Base-by-base conservation (phyloP, 2,329 filamentous ascomycete genomes). In the Colletotrichum brevisporum region DNA sequence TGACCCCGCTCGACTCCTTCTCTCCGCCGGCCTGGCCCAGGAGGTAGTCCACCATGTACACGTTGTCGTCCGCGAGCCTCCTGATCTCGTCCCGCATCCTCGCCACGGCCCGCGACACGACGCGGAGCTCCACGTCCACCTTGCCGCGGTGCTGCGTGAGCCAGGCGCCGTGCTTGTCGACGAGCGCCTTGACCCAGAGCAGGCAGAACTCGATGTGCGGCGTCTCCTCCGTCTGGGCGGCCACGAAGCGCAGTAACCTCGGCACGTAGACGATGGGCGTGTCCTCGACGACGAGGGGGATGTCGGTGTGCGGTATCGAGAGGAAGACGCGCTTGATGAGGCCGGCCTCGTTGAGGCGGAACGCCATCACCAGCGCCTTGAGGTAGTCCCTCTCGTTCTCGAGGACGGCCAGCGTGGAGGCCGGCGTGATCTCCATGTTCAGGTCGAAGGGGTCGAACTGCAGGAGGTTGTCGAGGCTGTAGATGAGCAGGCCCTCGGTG, bases 401-500 rank as follows among this genome's bases (percentile, higher is more conserved):
- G 39, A 92, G 83, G 10, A 91, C 88, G 4, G 87, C 82, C 0
- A 98, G 86, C 0, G 94, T 96, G 2, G 92, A 94, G 2, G 93
- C 91, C 0, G 95, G 95, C 5, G 96, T 99, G 73, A 99, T 93
- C 72, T 93, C 93, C 77, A 98, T 92, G 79, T 97, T 95, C 16
- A 99, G 90, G 78, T 99, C 96, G 76, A 98, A 97, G 0, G 96
- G 96, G 77, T 99, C 96, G 77, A 99, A 99, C 70, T 94, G 89
- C 31, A 96, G 86, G 5, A 90, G 87, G 48, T 90, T 91, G 77
- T 99, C 96, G 27, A 99, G 85, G 71, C 93, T 96, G 84, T 98
- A 99, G 71, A 99, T 92, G 51, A 99, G 86, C 12, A 99, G 85
- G 16, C 96, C 96, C 82, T 99, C 96, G 0, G 96, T 98, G 10